phyloP scores from a whole-genome alignment of 495 filamentous ascomycete genomes.

The Cladorrhinum samala region DNA sequence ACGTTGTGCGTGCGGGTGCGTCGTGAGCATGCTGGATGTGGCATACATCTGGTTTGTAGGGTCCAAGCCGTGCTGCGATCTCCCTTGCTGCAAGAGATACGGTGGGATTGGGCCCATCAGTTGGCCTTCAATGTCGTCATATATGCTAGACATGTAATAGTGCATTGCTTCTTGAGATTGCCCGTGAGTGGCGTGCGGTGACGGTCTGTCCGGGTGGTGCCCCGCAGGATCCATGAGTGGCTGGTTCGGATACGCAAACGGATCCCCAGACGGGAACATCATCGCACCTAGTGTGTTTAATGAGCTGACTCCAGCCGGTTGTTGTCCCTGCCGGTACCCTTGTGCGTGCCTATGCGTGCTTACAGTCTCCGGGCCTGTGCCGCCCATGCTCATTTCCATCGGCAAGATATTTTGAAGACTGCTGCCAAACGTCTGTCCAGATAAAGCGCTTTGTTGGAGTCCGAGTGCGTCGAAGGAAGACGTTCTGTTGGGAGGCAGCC shows the following conservation, averaged over 20 bases:
- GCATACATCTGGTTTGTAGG: slow-evolving; percentile 34
- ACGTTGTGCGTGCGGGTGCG: slow-evolving; percentile 13
- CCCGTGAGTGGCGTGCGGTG: slow-evolving; percentile 13
- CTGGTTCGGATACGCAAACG: slow-evolving; percentile 84
- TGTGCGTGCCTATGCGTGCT: slow-evolving; percentile 16
- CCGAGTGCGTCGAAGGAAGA: slow-evolving; percentile 28
- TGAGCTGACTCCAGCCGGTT: slow-evolving; percentile 35
- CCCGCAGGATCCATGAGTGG: slow-evolving; percentile 57
- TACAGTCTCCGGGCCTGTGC: slow-evolving; percentile 20
- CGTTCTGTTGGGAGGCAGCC: slow-evolving; percentile 24
- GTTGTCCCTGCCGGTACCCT: slow-evolving; percentile 24
- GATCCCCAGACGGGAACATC: slow-evolving; percentile 89
- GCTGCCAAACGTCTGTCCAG: slow-evolving; percentile 20
- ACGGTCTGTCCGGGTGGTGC: slow-evolving; percentile 16
- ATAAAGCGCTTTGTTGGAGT: slow-evolving; percentile 21
- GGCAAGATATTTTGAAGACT: slow-evolving; percentile 28
- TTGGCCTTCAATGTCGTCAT: slow-evolving; percentile 44
- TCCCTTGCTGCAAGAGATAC: slow-evolving; percentile 37
- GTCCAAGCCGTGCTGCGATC: slow-evolving; percentile 28
- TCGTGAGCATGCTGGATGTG: slow-evolving; percentile 14
- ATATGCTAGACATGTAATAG: slow-evolving; percentile 38
- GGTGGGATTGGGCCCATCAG: slow-evolving; percentile 41
- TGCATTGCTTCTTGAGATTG: slow-evolving; percentile 26
- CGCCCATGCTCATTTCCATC: slow-evolving; percentile 23
- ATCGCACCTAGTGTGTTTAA: slow-evolving; percentile 74